Evolutionary conservation across 495 filamentous ascomycete genomes (phyloP), one percentile per base, ranked within the genome.

Genomic region (Thozetella sp.): DNA sequence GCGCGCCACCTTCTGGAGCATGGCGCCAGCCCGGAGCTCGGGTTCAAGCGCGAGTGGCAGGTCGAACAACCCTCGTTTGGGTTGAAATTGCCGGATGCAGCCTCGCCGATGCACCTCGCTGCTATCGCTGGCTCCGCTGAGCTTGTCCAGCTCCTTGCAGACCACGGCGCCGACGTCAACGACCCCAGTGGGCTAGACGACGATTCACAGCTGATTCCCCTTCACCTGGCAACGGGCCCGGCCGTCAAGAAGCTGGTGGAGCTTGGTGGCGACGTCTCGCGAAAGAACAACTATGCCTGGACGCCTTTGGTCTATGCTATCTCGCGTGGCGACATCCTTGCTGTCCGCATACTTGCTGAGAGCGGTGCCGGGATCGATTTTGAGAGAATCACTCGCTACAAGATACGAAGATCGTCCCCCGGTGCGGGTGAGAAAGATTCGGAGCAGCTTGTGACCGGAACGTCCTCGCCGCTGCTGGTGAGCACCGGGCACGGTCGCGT

Each of bases 41-140:
- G 43, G 10, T 48, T 10, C n/a, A 48, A 48, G 20, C 4, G 3
- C 4, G 43, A 48, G 43, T 19, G 6, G 9, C 10, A 48, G 43
- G 43, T 3, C 10, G 20, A 48, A 3, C 4, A 19, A 3, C 4
- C 12, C n/a, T n/a, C 43, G 9, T 10, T 3, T 10, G 6, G 11
- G 6, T 9, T 17, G 17, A 48, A 48, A 10, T n/a, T 48, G n/a
- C 43, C 43, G 6, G 43, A 48, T 11, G n/a, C 20, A 4, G 6
- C 9, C 43, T n/a, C 43, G 9, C 43, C 43, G 10, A 13, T 48
- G 6, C 43, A 48, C 43, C n/a, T 9, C 43, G 43, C 43, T 9
- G 43, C 81, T 79, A 43, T 81, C 79, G 1, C 81, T 74, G 13
- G 80, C 78, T 80, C 80, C 82, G 25, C 80, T 63, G 9, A 82